These are phyloP conservation scores for Ottelia alismoides DNA, from an alignment of 106 monocot genomes.

Conservation along the genomic window DNA sequence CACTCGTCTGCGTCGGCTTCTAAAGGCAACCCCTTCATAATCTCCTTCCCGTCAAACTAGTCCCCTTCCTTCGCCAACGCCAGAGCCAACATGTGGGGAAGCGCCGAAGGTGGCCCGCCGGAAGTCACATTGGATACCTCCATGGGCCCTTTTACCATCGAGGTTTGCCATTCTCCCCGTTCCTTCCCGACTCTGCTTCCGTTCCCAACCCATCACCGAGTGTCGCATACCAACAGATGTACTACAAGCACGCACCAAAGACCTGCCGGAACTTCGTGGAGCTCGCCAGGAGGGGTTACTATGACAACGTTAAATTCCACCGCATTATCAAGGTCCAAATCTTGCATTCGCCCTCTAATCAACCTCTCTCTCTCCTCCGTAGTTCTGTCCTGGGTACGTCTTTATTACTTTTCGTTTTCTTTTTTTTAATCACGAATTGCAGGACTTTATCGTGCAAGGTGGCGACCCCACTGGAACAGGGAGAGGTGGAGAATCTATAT, in stretches of 20 bases:
- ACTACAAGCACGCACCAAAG: conserved; percentile 93
- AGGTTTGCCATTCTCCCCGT: conserved; percentile 26
- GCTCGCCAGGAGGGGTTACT: conserved; percentile 92
- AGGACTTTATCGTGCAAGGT: conserved; percentile 98
- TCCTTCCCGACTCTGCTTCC: too few species aligned
- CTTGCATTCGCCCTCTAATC: background rate
- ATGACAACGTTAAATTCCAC: conserved; percentile 94
- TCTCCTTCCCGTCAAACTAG: too few species aligned
- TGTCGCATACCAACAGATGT: conserved; percentile 84
- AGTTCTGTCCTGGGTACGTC: background rate
- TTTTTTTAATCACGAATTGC: background rate
- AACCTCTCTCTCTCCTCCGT: background rate
- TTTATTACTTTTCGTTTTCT: background rate
- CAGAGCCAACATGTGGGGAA: conserved; percentile 48
- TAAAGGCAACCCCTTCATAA: too few species aligned
- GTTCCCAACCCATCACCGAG: too few species aligned
- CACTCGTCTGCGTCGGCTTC: too few species aligned
- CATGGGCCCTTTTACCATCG: conserved; percentile 77
- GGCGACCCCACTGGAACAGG: conserved; percentile 99
- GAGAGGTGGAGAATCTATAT: conserved; percentile 94
- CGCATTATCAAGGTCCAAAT: conserved; percentile 90
- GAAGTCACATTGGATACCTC: conserved; percentile 91
- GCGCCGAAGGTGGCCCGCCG: conserved; percentile 64
- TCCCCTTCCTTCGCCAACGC: too few species aligned
- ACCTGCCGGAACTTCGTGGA: conserved; percentile 95